These are phyloP conservation scores for Wickerhamomyces sydowiorum DNA, from an alignment of 805 yeast genomes.

Conservation along the genomic window DNA sequence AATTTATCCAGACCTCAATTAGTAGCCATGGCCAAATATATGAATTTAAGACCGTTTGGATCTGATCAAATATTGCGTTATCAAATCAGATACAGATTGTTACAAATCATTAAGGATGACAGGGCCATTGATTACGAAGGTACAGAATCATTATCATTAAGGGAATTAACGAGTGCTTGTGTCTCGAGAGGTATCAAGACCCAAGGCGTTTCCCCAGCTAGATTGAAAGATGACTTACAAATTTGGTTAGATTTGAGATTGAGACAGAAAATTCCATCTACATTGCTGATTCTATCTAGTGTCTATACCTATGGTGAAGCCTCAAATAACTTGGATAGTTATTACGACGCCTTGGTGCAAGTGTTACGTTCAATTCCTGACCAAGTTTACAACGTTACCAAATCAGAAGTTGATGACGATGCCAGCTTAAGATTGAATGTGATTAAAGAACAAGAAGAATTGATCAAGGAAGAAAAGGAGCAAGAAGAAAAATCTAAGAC, in stretches of 20 bases:
- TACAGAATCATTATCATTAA: slow-evolving; percentile 69
- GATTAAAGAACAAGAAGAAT: slow-evolving; percentile 71
- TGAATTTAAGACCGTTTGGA: slow-evolving; percentile 89
- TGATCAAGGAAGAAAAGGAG: slow-evolving; percentile 80
- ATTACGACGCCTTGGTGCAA: slow-evolving; percentile 83
- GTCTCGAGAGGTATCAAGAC: slow-evolving; percentile 90
- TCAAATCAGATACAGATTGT: slow-evolving; percentile 85
- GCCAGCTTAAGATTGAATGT: slow-evolving; percentile 67
- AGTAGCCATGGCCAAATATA: slow-evolving; percentile 88
- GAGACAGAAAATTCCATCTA: slow-evolving; percentile 87
- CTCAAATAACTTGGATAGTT: slow-evolving; percentile 43
- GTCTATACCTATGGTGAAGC: slow-evolving; percentile 84
- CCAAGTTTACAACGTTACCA: slow-evolving; percentile 93
- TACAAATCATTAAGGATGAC: slow-evolving; percentile 90
- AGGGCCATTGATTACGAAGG: slow-evolving; percentile 91
- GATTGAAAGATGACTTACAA: slow-evolving; percentile 73
- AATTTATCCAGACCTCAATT: slow-evolving; percentile 87
- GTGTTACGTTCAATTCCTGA: slow-evolving; percentile 89
- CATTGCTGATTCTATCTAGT: slow-evolving; percentile 76
- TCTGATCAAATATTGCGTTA: slow-evolving; percentile 89
- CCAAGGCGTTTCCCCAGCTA: slow-evolving; percentile 70
- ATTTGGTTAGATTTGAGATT: slow-evolving; percentile 89
- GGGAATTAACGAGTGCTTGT: slow-evolving; percentile 85
- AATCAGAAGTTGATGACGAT: slow-evolving; percentile 69
- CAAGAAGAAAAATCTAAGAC: slow-evolving; percentile 45